Evolutionary conservation across 1,139 yeast genomes (phyloP), one percentile per base, ranked within the genome.

Genomic region (Yamadazyma sp.): DNA sequence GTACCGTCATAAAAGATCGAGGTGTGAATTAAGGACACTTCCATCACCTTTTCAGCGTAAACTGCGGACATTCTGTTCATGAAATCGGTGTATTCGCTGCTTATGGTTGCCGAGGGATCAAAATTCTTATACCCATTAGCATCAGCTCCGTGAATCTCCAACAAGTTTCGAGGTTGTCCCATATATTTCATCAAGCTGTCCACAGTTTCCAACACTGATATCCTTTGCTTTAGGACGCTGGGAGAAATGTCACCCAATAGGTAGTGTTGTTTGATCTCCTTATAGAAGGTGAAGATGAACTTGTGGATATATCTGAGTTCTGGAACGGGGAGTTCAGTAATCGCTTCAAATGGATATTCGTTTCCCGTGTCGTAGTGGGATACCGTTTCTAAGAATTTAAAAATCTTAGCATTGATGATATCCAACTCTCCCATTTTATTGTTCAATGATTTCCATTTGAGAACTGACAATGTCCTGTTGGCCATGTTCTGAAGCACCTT

Each of bases 401-500:
- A 67, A 1, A 86, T 65, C 42, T 70, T 70, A 6, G 56, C 50
- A 35, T 73, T 78, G 40, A 80, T 57, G 4, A 51, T 64, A 11
- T 61, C 54, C 34, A 85, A 55, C 40, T 75, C 76, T 0, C 64
- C 73, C 31, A 56, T 56, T 39, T 67, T 62, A 2, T 65, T 41
- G 16, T 61, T 61, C 32, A 85, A 55, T 1, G 78, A 62, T 2
- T 84, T 81, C 80, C 87, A 78, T 54, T 77, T 83, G 20, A 80
- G 61, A 13, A 81, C 65, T 2, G 70, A 64, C 31, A 76, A 64
- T 0, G 89, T 70, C 7, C 88, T 90, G 53, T 92, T 92, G 0
- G 96, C 97, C 67, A 90, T 76, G 50, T 85, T 81, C 62, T 92
- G 98, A 31, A 90, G 67, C 22, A 86, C 81, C 53, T 89, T 87